A percentile compares a stretch with the other conserved stretches of the same genome.
Evolutionary conservation across 192 early-diverging fungal genomes (phyloP).

Genomic region (Coemansia sp.): DNA sequence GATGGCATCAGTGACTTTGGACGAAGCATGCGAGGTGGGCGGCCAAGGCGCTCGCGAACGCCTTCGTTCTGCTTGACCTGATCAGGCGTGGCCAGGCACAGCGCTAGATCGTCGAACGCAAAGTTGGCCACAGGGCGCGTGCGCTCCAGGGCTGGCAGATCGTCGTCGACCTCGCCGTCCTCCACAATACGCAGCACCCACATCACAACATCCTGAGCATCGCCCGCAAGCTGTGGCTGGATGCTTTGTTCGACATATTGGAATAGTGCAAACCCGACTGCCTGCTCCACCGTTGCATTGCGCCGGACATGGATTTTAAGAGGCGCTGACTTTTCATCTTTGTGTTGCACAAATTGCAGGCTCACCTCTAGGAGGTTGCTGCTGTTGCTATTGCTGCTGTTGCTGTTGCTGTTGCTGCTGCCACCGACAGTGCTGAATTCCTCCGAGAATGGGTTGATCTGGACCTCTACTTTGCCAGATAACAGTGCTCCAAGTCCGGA

Average conservation of each 20-base stretch:
- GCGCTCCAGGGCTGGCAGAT: constrained; percentile 93
- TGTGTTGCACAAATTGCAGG: constrained; percentile 61
- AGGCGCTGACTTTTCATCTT: constrained; percentile 48
- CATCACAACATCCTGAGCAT: constrained; percentile 65
- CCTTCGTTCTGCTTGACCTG: constrained; percentile 63
- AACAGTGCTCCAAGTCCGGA: constrained; percentile 68
- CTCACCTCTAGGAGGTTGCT: constrained; percentile 61
- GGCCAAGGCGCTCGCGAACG: constrained; percentile 47
- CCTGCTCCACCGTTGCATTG: constrained; percentile 86
- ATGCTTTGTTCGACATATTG: constrained; percentile 78
- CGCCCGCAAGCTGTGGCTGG: constrained; percentile 61
- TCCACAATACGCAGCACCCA: constrained; percentile 95
- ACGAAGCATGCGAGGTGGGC: constrained; percentile 36
- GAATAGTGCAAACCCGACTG: constrained; percentile 89
- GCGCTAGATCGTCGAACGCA: constrained; percentile 87
- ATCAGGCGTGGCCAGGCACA: constrained; percentile 74
- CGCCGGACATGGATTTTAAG: constrained; percentile 71
- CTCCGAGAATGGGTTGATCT: constrained; percentile 69
- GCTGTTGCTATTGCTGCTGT: no score
- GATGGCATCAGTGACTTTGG: constrained; percentile 25
- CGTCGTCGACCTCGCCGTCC: constrained; percentile 94
- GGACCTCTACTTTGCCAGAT: constrained; percentile 58
- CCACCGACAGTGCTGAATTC: constrained; percentile 66
- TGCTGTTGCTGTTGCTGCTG: constrained; percentile 45
- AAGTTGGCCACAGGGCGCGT: constrained; percentile 81